Evolutionary conservation across 768 basidiomycete genomes (phyloP).

Genomic region (Termitomyces sp.): DNA sequence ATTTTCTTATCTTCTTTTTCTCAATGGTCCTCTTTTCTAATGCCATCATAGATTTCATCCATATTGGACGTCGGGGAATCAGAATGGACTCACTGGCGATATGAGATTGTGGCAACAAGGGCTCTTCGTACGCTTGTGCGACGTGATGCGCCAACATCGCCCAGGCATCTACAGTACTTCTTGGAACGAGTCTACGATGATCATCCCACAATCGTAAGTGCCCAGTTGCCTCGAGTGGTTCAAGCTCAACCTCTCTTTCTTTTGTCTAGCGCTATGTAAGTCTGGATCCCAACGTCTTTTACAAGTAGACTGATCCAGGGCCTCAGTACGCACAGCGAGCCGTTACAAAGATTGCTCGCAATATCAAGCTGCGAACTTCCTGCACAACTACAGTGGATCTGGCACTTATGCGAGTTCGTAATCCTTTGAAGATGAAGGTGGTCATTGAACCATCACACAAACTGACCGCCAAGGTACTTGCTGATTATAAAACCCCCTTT

Average conservation of each 20-base stretch:
- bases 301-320: background rate
- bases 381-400: conserved; percentile 56
- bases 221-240: background rate
- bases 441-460: conserved; percentile 47
- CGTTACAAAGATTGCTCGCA: conserved; percentile 72
- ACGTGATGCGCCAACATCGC: conserved; percentile 53
- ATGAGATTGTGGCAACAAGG: conserved; percentile 67
- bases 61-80: conserved; percentile 61
- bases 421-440: conserved; percentile 62
- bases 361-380: conserved; percentile 80
- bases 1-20: background rate
- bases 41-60: conserved; percentile 31
- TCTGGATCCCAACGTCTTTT: conserved; percentile 2
- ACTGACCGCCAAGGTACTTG: conserved; percentile 56
- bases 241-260: background rate
- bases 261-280: conserved; percentile 56
- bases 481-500: conserved; percentile 52
- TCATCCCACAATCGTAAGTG: conserved; percentile 64
- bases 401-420: conserved; percentile 57
- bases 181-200: conserved; percentile 59
- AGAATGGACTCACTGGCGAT: conserved; percentile 74
- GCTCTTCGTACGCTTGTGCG: conserved; percentile 68
- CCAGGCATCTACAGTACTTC: conserved; percentile 54
- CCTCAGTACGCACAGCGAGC: conserved; percentile 68
- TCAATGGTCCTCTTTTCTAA: background rate